phyloP scores from a whole-genome alignment of 495 filamentous ascomycete species.

The Aspergillus cristatus region DNA sequence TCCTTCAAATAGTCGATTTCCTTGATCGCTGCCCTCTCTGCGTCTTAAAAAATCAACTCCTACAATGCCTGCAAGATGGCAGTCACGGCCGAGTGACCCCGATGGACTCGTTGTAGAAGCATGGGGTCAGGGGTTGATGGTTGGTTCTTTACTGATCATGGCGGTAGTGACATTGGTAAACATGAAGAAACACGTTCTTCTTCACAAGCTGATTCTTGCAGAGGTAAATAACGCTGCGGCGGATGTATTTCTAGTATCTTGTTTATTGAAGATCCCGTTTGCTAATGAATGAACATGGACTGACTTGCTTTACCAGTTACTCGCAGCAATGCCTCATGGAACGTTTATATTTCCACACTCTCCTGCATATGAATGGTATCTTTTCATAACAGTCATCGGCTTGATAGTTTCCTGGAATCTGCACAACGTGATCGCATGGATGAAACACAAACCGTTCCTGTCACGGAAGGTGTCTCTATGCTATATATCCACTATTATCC shows the following conservation, averaged over 20 bases:
- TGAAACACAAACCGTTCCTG: constrained; percentile 39
- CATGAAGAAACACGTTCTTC: constrained; percentile 30
- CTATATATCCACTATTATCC: constrained; percentile 31
- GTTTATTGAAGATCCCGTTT: background rate
- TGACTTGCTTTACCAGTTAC: constrained; percentile 15
- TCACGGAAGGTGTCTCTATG: constrained; percentile 21
- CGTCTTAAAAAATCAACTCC: no score
- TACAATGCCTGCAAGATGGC: no score
- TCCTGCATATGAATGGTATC: constrained; percentile 38
- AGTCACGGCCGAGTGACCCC: constrained; percentile 25
- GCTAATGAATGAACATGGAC: no score
- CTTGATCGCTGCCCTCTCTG: no score
- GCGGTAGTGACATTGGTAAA: constrained; percentile 32
- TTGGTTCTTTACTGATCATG: constrained; percentile 40
- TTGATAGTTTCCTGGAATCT: constrained; percentile 38
- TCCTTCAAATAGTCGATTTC: no score
- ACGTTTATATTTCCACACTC: constrained; percentile 37
- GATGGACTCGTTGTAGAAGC: constrained; percentile 36
- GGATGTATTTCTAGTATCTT: background rate
- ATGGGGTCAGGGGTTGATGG: constrained; percentile 41
- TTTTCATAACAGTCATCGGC: constrained; percentile 35
- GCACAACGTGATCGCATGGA: constrained; percentile 43
- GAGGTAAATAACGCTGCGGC: constrained; percentile 24
- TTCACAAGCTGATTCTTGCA: constrained; percentile 38
- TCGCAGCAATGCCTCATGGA: constrained; percentile 31